Base-by-base conservation (phyloP, 2,329 filamentous ascomycete genomes). In the Paraconiothyrium brasiliense region DNA sequence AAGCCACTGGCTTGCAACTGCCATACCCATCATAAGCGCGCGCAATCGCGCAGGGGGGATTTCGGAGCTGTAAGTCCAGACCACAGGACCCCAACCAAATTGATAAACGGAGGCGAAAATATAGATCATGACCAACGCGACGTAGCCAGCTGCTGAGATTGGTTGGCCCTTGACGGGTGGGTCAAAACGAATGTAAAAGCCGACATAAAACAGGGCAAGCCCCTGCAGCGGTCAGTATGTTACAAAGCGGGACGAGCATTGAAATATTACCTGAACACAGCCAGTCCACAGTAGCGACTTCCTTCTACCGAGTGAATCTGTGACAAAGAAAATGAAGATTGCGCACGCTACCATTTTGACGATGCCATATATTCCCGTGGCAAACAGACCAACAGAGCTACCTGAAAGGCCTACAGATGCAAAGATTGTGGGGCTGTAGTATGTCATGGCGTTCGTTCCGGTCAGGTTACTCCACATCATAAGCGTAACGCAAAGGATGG, bases 391-490 rank as follows among this genome's bases (percentile, higher is more conserved):
- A 47, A 85, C 83, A 41, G 84, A 75, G 7, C 84, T 87, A 11
- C 82, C 84, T 0, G 71, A 79, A 57, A 92, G 83, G 20, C 90
- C 90, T 2, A 92, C 81, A 66, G 87, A 84, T 44, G 80, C 78
- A 80, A 92, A 92, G 67, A 92, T 92, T 57, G 86, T 84, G 0
- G 90, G 90, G 0, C 88, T 87, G 66, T 92, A 90, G 80, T 90
- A 90, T 74, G 89, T 78, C 62, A 78, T 78, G 27, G 76, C 76
- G 22, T 78, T 78, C 3, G 75, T 78, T 24, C 89, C 89, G 0
- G 89, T 92, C 86, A 92, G 89, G 73, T 91, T 89, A 74, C 92
- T 89, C 73, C 87, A 91, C 41, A 91, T 80, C 89, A 84, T 86
- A 34, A 83, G 78, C 13, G 75, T 89, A 82, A 92, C 85, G 35